Evolutionary conservation across 1,284 basidiomycete species (phyloP), one percentile per base, ranked within the genome.

Genomic region (Coriolopsis trogii): DNA sequence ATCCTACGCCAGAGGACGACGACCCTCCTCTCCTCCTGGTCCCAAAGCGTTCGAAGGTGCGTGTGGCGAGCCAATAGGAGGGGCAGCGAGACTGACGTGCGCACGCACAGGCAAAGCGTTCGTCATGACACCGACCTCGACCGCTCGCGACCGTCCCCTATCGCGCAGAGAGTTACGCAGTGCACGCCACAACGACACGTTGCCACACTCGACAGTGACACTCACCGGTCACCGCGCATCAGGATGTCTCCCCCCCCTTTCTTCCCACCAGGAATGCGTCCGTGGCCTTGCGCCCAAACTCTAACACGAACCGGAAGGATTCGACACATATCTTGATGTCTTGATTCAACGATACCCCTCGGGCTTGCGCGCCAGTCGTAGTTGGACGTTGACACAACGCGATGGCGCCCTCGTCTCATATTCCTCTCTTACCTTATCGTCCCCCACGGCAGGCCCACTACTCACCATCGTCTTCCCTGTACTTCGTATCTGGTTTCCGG

Each of bases 1-100:
- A 51, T 48, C 49, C 45, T 43, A 50, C 52, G 38, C 46, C 51
- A 8, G 62, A 60, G 29, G 61, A 63, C 42, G 63, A 64, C 46
- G 63, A 63, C 41, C 55, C 56, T 33, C 45, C 57, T 21, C 55
- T 64, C 40, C 54, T 59, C 41, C 56, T 64, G 30, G 50, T 60
- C 37, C 52, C 53, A 33, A 59, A 62, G 54, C 58, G 60, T 44
- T 55, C 56, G 39, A 63, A 58, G 51, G 58, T 60, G 52, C 41
- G 21, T 13, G 40, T 46, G 51, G 40, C 28, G 7, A 30, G 28
- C 13, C 28, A 30, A 13, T 30, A 18, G 15, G n/a, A 34, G 33
- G 33, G n/a, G 33, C 20, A 13, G 20, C 33, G 33, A n/a, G 33
- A n/a, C n/a, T 16, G 45, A 6, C 15, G 33, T 31, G 23, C 30